Percentiles rank a stretch among this genome's conserved stretches.
phyloP scores from a whole-genome alignment of 352 stramenopile genomes.

The Hyaloperonospora brassicae region DNA sequence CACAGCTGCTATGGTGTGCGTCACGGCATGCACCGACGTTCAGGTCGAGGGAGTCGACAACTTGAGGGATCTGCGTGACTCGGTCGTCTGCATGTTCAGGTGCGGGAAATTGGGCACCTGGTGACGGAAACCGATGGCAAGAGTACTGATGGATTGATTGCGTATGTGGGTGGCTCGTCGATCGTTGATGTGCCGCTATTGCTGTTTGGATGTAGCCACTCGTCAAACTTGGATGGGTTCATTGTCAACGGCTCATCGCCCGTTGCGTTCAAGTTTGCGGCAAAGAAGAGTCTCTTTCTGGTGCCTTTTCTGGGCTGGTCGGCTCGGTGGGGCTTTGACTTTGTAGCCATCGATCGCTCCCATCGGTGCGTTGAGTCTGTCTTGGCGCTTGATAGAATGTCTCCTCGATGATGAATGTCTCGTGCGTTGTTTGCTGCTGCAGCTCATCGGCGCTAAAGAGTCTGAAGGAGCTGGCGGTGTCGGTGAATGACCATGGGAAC shows the following conservation, averaged over 20 bases:
- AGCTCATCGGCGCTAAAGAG: conserved; percentile 58
- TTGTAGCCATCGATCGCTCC: conserved; percentile 72
- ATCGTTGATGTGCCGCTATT: not conserved
- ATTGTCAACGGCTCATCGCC: conserved; percentile 72
- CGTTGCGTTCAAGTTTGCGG: conserved; percentile 70
- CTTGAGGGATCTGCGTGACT: conserved; percentile 44
- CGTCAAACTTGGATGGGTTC: conserved; percentile 77
- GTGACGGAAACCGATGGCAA: not conserved
- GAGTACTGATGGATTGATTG: conserved; percentile 3
- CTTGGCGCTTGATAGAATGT: not conserved
- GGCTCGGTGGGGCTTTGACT: conserved; percentile 67
- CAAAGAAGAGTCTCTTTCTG: conserved; percentile 81
- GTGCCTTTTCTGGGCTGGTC: conserved; percentile 71
- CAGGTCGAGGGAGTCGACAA: conserved; percentile 46
- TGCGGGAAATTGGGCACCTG: conserved; percentile 9
- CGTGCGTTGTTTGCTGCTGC: not conserved
- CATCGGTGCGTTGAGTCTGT: conserved; percentile 34
- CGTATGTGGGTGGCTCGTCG: not conserved
- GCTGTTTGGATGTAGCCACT: conserved; percentile 35
- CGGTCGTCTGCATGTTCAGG: conserved; percentile 81
- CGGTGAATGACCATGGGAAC: conserved; percentile 62
- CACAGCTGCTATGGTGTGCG: conserved; percentile 46
- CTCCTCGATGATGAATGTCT: conserved; percentile 6
- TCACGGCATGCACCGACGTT: conserved; percentile 42
- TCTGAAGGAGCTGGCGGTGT: conserved; percentile 55